These are phyloP conservation scores for Penicillium capsulatum DNA, from an alignment of 2,329 filamentous ascomycete genomes.

Conservation along the genomic window DNA sequence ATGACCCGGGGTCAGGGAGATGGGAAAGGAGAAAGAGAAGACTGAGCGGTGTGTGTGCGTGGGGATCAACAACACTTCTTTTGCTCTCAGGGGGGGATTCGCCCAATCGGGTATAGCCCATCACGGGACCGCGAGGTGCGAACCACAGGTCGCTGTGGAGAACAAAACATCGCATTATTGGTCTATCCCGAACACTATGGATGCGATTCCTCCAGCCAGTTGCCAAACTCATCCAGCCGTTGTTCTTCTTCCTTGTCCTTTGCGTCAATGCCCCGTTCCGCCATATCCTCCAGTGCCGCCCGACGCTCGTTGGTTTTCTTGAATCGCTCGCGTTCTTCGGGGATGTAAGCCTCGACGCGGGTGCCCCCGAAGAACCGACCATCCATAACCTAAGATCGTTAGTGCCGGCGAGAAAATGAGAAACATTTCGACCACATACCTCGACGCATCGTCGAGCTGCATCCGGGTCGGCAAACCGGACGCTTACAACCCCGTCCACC, in stretches of 20 bases:
- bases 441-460: conserved; percentile 67
- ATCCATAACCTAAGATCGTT: conserved; percentile 58
- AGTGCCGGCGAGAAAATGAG: conserved; percentile 4
- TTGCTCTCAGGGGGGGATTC: conserved; percentile 20
- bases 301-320: conserved; percentile 57
- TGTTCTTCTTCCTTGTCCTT: conserved; percentile 44
- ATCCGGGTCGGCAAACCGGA: conserved; percentile 70
- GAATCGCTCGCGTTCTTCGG: conserved; percentile 68
- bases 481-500: conserved; percentile 74
- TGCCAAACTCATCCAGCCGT: conserved; percentile 48
- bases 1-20: conserved; percentile 23
- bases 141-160: conserved; percentile 20
- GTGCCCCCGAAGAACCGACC: conserved; percentile 74
- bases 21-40: conserved; percentile 23
- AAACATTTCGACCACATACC: conserved; percentile 28
- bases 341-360: conserved; percentile 66
- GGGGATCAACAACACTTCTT: conserved; percentile 31
- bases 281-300: conserved; percentile 43
- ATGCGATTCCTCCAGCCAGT: conserved; percentile 41
- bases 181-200: conserved; percentile 23
- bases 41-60: conserved; percentile 36
- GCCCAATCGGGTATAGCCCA: conserved; percentile 24
- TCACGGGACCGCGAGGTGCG: conserved; percentile 30
- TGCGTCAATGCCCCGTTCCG: conserved; percentile 43
- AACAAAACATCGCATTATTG: conserved; percentile 16